These are phyloP conservation scores for Hyphopichia khmerensis DNA, from an alignment of 1,139 yeast genomes.

Conservation along the genomic window DNA sequence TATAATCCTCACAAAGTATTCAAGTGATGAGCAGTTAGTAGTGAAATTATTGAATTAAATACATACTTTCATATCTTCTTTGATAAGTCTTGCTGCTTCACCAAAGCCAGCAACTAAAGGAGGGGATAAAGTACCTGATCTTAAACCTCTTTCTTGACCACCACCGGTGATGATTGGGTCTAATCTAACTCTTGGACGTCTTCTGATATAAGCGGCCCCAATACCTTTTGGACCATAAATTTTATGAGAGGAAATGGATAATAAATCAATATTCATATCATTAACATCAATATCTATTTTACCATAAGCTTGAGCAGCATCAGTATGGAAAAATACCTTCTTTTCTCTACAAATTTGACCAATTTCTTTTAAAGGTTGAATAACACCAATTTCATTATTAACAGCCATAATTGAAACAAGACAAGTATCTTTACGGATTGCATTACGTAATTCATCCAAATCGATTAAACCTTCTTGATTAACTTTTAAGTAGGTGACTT, in stretches of 20 bases:
- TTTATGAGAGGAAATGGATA: conserved; percentile 94
- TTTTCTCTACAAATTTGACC: conserved; percentile 83
- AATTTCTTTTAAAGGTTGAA: conserved; percentile 93
- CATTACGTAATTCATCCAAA: conserved; percentile 72
- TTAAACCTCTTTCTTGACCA: conserved; percentile 97
- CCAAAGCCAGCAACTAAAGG: conserved; percentile 96
- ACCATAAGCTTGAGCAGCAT: conserved; percentile 97
- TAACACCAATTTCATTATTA: conserved; percentile 96
- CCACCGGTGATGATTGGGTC: conserved; percentile 97
- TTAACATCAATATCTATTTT: conserved; percentile 91
- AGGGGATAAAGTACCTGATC: conserved; percentile 96
- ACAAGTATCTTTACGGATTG: conserved; percentile 89
- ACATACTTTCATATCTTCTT: conserved; percentile 57
- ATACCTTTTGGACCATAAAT: conserved; percentile 98
- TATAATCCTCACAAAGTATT: not conserved
- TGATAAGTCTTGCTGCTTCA: conserved; percentile 89
- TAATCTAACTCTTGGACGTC: conserved; percentile 97
- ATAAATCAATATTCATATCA: conserved; percentile 85
- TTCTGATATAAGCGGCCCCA: conserved; percentile 93
- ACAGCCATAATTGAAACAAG: conserved; percentile 97
- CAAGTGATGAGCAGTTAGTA: not conserved
- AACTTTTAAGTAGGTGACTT: conserved; percentile 90
- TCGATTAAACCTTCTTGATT: conserved; percentile 74
- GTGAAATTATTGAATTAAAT: conserved; percentile 6
- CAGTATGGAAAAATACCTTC: conserved; percentile 97